phyloP scores from a whole-genome alignment of 2,329 filamentous ascomycete species.

The Fusarium sp. region DNA sequence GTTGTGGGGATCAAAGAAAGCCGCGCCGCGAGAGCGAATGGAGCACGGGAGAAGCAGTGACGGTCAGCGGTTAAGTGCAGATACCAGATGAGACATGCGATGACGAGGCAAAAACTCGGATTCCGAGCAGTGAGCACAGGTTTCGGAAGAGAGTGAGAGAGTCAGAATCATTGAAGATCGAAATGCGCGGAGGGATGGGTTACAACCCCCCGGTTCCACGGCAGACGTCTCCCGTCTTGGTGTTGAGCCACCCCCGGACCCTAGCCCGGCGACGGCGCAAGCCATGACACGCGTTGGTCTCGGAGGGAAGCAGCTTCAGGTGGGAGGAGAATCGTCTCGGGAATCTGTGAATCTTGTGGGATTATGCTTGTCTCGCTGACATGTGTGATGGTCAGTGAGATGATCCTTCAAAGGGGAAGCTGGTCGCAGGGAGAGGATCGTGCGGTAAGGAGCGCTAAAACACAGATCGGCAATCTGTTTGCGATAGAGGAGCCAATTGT shows the following conservation, averaged over 20 bases:
- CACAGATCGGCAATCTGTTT: neutral
- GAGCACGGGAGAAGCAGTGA: neutral
- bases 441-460: neutral
- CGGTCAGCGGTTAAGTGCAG: neutral
- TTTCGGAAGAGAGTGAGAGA: neutral
- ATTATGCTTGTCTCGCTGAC: neutral
- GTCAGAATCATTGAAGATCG: neutral
- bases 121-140: neutral
- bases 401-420: neutral
- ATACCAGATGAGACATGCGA: neutral
- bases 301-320: neutral
- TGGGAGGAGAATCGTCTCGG: neutral
- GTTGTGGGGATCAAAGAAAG: neutral
- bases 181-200: neutral
- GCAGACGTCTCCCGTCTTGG: conserved; percentile 7
- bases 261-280: neutral
- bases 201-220: neutral
- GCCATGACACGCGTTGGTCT: neutral
- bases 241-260: conserved; percentile 5
- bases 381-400: neutral
- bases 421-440: neutral
- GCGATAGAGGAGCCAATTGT: conserved; percentile 1
- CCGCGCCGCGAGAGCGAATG: neutral
- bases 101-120: neutral
- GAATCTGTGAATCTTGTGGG: neutral